Percentiles rank a stretch among this genome's conserved stretches.
Conservation (phyloP, 371 early-diverging fungal genomes). For the Rhizomucor miehei region DNA sequence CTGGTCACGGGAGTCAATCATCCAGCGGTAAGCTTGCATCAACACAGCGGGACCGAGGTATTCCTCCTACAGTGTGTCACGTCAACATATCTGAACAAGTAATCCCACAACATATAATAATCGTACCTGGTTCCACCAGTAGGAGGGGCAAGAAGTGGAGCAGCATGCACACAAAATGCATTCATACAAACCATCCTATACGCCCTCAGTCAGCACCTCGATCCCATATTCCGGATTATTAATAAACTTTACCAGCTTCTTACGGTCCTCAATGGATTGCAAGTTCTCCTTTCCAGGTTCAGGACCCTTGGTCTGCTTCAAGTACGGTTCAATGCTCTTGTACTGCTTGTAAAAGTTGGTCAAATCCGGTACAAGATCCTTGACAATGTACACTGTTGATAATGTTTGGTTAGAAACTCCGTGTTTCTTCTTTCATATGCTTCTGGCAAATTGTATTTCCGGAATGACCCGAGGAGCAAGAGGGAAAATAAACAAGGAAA, state of each 20-base stretch:
- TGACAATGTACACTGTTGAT: constrained; percentile 71
- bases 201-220: not conserved
- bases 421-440: constrained; percentile 6
- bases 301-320: constrained; percentile 80
- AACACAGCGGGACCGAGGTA: constrained; percentile 96
- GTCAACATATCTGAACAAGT: not conserved
- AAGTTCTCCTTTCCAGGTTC: constrained; percentile 80
- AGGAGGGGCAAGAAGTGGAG: constrained; percentile 94
- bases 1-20: constrained; percentile 95
- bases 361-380: constrained; percentile 89
- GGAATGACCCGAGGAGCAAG: constrained; percentile 11
- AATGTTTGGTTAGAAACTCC: not conserved
- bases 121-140: constrained; percentile 92
- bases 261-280: constrained; percentile 90
- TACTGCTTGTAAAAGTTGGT: constrained; percentile 97
- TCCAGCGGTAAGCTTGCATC: constrained; percentile 98
- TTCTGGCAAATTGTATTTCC: constrained; percentile 7
- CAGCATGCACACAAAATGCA: constrained; percentile 98
- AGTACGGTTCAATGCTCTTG: constrained; percentile 91
- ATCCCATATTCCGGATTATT: not conserved
- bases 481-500: not conserved
- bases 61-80: constrained; percentile 44
- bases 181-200: constrained; percentile 91
- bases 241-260: constrained; percentile 70
- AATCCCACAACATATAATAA: not conserved